A percentile compares a stretch with the other conserved stretches of the same genome.
These are phyloP conservation scores for Malassezia japonica DNA, from an alignment of 1,284 basidiomycete species.

Conservation along the genomic window DNA sequence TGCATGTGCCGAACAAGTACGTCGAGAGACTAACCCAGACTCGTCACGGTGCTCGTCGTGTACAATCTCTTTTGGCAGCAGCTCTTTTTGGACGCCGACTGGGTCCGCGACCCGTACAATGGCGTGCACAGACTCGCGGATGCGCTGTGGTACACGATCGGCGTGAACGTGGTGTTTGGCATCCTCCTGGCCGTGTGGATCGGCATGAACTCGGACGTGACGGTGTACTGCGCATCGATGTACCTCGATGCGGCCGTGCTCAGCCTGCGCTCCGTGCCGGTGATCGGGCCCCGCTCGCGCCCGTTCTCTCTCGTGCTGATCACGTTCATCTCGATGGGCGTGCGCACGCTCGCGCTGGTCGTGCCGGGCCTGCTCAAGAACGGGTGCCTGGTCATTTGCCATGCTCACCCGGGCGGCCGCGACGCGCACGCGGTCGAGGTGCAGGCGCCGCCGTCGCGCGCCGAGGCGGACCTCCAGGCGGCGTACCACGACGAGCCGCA, in stretches of 20 bases:
- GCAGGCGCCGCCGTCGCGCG: background rate
- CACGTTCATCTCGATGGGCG: conserved; percentile 11
- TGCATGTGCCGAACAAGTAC: conserved; percentile 51
- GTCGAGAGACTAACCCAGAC: conserved; percentile 5
- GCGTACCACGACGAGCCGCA: background rate
- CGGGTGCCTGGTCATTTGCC: conserved; percentile 10
- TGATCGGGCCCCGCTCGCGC: conserved; percentile 14
- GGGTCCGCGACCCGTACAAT: conserved; percentile 29
- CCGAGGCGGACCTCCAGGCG: background rate
- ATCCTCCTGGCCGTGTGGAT: conserved; percentile 12
- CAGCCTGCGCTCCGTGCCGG: conserved; percentile 10
- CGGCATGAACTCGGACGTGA: conserved; percentile 4
- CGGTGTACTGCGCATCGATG: conserved; percentile 12
- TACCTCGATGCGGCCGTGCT: conserved; percentile 13
- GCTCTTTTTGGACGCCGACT: conserved; percentile 52
- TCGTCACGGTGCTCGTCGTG: conserved; percentile 52
- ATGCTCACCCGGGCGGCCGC: conserved; percentile 3
- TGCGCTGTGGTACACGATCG: background rate
- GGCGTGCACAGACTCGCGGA: background rate
- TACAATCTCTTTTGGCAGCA: conserved; percentile 52
- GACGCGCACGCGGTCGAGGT: background rate
- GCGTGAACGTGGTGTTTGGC: conserved; percentile 1
- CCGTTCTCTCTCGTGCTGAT: conserved; percentile 8
- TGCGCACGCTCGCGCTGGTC: conserved; percentile 12
- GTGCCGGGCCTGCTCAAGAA: conserved; percentile 6